phyloP scores from a whole-genome alignment of 2,329 filamentous ascomycete genomes.

The Epichloe aotearoae region DNA sequence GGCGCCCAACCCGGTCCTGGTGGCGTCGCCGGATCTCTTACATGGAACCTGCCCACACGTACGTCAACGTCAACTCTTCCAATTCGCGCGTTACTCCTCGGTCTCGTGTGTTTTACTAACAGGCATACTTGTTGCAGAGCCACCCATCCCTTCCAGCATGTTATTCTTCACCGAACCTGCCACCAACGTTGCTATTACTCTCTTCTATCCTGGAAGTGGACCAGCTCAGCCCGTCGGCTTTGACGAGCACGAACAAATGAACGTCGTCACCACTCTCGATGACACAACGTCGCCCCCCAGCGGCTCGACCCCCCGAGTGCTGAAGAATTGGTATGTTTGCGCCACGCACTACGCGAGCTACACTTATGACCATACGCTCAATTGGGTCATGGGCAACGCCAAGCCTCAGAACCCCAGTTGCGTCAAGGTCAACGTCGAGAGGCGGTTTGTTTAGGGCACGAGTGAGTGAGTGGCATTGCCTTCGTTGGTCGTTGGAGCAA shows the following conservation, averaged over 20 bases:
- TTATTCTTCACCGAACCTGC: slow-evolving; percentile 6
- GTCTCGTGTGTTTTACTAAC: too few relatives aligned
- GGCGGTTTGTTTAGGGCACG: slow-evolving; percentile 6
- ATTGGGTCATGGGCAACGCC: slow-evolving; percentile 7
- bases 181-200: slow-evolving; percentile 10
- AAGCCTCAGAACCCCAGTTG: slow-evolving; percentile 13
- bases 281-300: slow-evolving; percentile 7
- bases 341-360: slow-evolving; percentile 1
- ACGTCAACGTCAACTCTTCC: neutral
- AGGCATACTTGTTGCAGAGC: neutral
- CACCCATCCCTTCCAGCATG: slow-evolving; percentile 3
- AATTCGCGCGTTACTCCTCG: too few relatives aligned
- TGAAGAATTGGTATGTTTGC: slow-evolving; percentile 12
- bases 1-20: slow-evolving; percentile 2
- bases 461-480: neutral
- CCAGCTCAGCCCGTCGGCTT: slow-evolving; percentile 13
- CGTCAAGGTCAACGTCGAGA: slow-evolving; percentile 11
- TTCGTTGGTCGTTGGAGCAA: too few relatives aligned
- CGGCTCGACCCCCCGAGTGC: neutral
- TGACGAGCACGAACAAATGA: slow-evolving; percentile 7
- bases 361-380: neutral
- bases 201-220: slow-evolving; percentile 8
- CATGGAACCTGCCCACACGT: slow-evolving; percentile 6
- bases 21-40: slow-evolving; percentile 5
- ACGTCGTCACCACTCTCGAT: slow-evolving; percentile 9